Base-by-base conservation (phyloP, 768 basidiomycete genomes). In the Suillus americanus region DNA sequence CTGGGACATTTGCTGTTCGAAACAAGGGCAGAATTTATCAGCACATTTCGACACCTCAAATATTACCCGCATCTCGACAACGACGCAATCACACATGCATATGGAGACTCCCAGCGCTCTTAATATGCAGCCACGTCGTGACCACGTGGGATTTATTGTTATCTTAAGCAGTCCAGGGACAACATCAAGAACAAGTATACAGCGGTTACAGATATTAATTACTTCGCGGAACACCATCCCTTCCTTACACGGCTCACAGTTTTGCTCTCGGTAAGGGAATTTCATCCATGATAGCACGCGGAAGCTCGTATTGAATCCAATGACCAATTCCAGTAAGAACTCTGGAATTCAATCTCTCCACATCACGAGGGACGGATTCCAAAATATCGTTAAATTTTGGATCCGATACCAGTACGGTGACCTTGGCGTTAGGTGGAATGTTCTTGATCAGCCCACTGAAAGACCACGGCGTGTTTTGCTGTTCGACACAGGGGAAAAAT, bases 291-390 rank as follows among this genome's bases (percentile, higher is more conserved):
- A 35, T 30, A 23, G 65, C 53, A 59, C 65, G 54, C 37, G 33
- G 59, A 62, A 28, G 46, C 45, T 46, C 55, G 61, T 51, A 66
- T 64, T 62, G 61, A 54, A 54, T 54, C 53, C 53, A 54, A 28
- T 54, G 53, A 20, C 53, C 30, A 33, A 20, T n/a, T 5, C 53
- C 53, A 20, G 53, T 33, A 5, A 54, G 53, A 5, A 33, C 53
- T 54, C 10, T 50, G 25, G 14, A 8, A 28, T 28, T 50, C 14
- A 50, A 28, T 16, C 14, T 16, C 25, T 50, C 48, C 48, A 28
- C 8, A 7, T 16, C 48, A 50, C 25, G 25, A 50, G 25, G 25
- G 14, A 50, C 14, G 25, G 33, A 5, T 20, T 54, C 53, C 20
- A 54, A 33, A 8, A 54, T 12, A 33, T 18, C 5, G 18, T 33